These are phyloP conservation scores for Ustilago trichophora DNA, from an alignment of 1,284 basidiomycete species.

Conservation along the genomic window DNA sequence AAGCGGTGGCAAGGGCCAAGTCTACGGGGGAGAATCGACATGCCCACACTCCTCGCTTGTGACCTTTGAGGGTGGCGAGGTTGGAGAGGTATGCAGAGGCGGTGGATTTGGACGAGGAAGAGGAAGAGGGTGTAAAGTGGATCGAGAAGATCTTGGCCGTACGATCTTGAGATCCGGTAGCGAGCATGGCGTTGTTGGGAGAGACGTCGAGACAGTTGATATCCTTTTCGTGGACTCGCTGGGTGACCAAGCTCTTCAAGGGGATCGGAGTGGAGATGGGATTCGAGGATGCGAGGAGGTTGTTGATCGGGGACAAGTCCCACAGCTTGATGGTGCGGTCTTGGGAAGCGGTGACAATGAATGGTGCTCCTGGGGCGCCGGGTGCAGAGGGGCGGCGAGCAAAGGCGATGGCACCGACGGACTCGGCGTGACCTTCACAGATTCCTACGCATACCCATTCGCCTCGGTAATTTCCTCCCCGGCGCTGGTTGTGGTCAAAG, in stretches of 20 bases:
- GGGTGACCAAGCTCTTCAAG: conserved; percentile 83
- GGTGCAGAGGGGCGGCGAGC: conserved; percentile 33
- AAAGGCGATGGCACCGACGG: conserved; percentile 87
- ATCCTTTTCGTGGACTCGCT: conserved; percentile 96
- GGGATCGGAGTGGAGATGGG: conserved; percentile 45
- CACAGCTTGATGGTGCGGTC: conserved; percentile 99
- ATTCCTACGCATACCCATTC: conserved; percentile 83
- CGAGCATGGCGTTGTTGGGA: conserved; percentile 87
- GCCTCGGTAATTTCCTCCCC: conserved; percentile 51
- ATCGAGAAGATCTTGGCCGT: conserved; percentile 91
- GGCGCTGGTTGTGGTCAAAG: not conserved
- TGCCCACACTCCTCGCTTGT: conserved; percentile 95
- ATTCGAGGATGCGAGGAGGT: conserved; percentile 6
- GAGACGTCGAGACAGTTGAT: conserved; percentile 95
- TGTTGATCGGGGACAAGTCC: conserved; percentile 71
- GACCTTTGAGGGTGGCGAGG: conserved; percentile 90
- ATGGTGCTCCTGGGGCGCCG: conserved; percentile 37
- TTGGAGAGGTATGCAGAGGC: conserved; percentile 71
- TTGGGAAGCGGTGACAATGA: conserved; percentile 87
- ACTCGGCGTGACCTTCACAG: conserved; percentile 93
- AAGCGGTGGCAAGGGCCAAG: conserved; percentile 86
- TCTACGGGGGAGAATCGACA: conserved; percentile 87
- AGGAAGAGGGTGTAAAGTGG: conserved; percentile 72
- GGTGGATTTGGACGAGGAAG: conserved; percentile 62
- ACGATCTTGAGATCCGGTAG: conserved; percentile 94